phyloP scores from a whole-genome alignment of 164 flowering plant species.

The Dillenia turbinata region DNA sequence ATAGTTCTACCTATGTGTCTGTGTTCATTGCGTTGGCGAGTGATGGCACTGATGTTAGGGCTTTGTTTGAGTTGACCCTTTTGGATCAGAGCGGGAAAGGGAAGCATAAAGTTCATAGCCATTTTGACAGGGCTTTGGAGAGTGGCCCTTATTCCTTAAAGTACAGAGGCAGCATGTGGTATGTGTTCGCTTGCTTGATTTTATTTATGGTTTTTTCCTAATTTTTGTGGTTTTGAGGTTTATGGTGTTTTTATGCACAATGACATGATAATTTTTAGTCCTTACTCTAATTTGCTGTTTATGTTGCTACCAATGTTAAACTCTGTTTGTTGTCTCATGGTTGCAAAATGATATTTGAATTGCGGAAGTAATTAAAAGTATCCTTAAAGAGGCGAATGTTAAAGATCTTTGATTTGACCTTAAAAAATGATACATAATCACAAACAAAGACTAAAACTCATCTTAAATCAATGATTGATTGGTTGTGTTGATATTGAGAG shows the following conservation, averaged over 20 bases:
- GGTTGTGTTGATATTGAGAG: too few relatives aligned
- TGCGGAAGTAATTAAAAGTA: too few relatives aligned
- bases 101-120: slow-evolving; percentile 82
- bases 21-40: slow-evolving; percentile 80
- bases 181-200: slow-evolving; percentile 11
- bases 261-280: too few relatives aligned
- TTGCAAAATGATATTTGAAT: too few relatives aligned
- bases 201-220: background rate
- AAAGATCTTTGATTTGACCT: too few relatives aligned
- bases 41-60: slow-evolving; percentile 81
- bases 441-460: too few relatives aligned
- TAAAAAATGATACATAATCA: too few relatives aligned
- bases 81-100: slow-evolving; percentile 79
- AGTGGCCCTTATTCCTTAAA: slow-evolving; percentile 81
- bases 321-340: too few relatives aligned
- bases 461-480: too few relatives aligned
- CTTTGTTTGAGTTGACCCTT: slow-evolving; percentile 68
- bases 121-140: slow-evolving; percentile 72
- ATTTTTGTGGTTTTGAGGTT: background rate
- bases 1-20: slow-evolving; percentile 62
- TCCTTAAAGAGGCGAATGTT: too few relatives aligned
- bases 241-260: background rate
- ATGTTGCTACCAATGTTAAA: too few relatives aligned
- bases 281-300: too few relatives aligned
- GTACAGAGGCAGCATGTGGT: slow-evolving; percentile 95